These are phyloP conservation scores for Hyphodiscus hymeniophilus DNA, from an alignment of 495 filamentous ascomycete species.

Conservation along the genomic window DNA sequence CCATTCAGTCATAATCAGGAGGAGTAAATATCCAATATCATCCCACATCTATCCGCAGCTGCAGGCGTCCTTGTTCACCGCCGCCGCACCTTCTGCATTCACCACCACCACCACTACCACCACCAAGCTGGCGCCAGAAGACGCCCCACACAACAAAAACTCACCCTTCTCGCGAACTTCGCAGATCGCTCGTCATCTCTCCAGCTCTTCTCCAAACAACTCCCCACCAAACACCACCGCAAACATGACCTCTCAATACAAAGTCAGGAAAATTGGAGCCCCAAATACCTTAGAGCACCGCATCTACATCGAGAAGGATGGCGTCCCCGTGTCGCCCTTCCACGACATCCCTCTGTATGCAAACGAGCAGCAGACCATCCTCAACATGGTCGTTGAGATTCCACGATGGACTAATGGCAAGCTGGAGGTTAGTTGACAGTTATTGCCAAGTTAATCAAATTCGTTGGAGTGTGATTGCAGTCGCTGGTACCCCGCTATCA, in stretches of 20 bases:
- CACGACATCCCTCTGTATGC: conserved; percentile 98
- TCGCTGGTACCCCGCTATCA: conserved; percentile 5
- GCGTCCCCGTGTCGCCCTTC: conserved; percentile 86
- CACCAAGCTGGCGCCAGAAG: conserved; percentile 30
- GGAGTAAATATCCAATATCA: too few relatives aligned
- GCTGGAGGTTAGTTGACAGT: conserved; percentile 65
- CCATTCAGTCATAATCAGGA: background rate
- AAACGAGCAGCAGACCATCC: conserved; percentile 83
- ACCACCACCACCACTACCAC: background rate
- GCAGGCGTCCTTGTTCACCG: conserved; percentile 8
- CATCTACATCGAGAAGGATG: conserved; percentile 97
- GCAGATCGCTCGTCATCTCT: conserved; percentile 50
- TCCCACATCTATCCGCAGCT: background rate
- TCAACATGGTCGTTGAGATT: conserved; percentile 99
- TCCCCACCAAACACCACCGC: conserved; percentile 26
- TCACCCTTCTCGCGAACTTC: conserved; percentile 36
- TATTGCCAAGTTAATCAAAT: background rate
- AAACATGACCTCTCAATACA: conserved; percentile 51
- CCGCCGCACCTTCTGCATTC: background rate
- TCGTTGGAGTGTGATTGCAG: too few relatives aligned
- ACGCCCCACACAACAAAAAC: conserved; percentile 27
- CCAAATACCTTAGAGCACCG: conserved; percentile 95
- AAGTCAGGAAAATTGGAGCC: conserved; percentile 75
- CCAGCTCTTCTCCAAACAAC: conserved; percentile 23
- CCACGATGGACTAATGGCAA: conserved; percentile 99